Conservation (phyloP, 73 alveolate species). For the Tetrahymena borealis region DNA sequence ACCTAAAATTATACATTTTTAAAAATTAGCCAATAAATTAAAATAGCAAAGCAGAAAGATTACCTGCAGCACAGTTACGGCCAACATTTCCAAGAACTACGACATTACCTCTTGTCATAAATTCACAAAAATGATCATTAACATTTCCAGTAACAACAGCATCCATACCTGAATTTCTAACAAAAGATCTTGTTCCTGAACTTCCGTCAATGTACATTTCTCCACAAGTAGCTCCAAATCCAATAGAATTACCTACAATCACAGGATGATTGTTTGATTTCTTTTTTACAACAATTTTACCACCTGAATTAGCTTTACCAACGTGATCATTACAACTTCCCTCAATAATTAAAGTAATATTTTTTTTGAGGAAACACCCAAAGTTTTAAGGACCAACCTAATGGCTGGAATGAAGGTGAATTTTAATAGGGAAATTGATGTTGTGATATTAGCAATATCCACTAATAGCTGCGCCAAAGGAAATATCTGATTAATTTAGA, state of each 20-base stretch:
- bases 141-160: constrained; percentile 13
- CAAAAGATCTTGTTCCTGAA: constrained; percentile 11
- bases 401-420: background rate
- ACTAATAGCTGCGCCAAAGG: background rate
- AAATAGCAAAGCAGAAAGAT: background rate
- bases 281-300: background rate
- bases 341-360: background rate
- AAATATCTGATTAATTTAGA: background rate
- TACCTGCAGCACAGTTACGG: constrained; percentile 16
- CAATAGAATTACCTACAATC: background rate
- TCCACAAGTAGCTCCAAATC: constrained; percentile 24
- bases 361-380: background rate
- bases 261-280: background rate
- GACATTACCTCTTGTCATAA: constrained; percentile 8
- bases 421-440: background rate
- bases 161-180: constrained; percentile 15
- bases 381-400: background rate
- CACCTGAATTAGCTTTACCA: background rate
- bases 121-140: constrained; percentile 16
- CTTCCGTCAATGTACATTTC: constrained; percentile 4
- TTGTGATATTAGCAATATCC: background rate
- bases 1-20: background rate
- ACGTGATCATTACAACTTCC: background rate
- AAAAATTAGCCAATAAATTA: background rate
- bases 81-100: constrained; percentile 26